phyloP scores from a whole-genome alignment of 75 land plant species.

The Selaginella moellendorffii region DNA sequence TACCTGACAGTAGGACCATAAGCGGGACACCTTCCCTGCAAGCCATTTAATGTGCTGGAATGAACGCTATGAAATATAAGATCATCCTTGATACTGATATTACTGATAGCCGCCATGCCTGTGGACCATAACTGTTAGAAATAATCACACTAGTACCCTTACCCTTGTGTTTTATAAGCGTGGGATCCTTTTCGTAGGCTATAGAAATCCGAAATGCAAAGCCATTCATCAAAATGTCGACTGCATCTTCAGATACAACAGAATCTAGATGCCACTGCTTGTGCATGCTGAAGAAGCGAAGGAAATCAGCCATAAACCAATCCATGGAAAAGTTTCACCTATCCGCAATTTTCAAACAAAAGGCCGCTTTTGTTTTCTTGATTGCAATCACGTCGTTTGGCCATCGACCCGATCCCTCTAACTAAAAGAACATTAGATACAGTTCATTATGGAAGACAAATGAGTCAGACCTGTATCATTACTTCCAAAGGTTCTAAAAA shows the following conservation, averaged over 20 bases:
- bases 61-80: slow-evolving; percentile 56
- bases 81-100: slow-evolving; percentile 27
- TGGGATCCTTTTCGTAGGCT: slow-evolving; percentile 55
- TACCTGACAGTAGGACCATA: slow-evolving; percentile 84
- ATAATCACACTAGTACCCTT: too few species aligned
- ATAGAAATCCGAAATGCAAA: slow-evolving; percentile 63
- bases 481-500: slow-evolving; percentile 60
- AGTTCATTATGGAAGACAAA: background rate
- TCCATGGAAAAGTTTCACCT: slow-evolving; percentile 29
- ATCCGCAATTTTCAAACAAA: slow-evolving; percentile 73
- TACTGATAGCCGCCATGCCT: too few species aligned
- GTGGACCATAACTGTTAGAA: too few species aligned
- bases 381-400: slow-evolving; percentile 55
- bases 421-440: slow-evolving; percentile 26
- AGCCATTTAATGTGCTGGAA: slow-evolving; percentile 75
- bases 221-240: slow-evolving; percentile 66
- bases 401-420: slow-evolving; percentile 97
- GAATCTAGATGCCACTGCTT: slow-evolving; percentile 34
- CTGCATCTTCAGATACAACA: slow-evolving; percentile 58
- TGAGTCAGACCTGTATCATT: slow-evolving; percentile 56
- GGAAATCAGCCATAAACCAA: slow-evolving; percentile 1
- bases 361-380: slow-evolving; percentile 73
- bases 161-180: slow-evolving; percentile 12
- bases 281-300: slow-evolving; percentile 41
- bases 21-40: slow-evolving; percentile 52